Conservation (phyloP, 768 basidiomycete species). For the Scleroderma bovista region DNA sequence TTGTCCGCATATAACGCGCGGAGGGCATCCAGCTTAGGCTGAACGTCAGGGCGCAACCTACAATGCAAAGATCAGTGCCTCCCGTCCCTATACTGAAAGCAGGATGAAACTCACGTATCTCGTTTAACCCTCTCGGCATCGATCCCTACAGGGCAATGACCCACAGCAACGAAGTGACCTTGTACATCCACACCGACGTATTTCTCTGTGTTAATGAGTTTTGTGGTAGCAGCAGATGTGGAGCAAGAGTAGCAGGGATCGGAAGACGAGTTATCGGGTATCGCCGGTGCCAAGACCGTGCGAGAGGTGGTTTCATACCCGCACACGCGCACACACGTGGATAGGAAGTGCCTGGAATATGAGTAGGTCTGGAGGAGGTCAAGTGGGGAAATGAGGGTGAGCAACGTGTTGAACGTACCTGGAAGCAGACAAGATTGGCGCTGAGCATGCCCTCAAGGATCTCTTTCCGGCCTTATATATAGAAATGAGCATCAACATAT, state of each 20-base stretch:
- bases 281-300: neutral
- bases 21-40: constrained; percentile 86
- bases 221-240: constrained; percentile 4
- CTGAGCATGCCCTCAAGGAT: constrained; percentile 98
- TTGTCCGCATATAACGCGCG: constrained; percentile 85
- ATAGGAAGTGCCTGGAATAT: constrained; percentile 91
- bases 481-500: constrained; percentile 1
- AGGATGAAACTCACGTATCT: constrained; percentile 53
- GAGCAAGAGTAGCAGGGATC: neutral
- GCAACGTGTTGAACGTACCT: constrained; percentile 33
- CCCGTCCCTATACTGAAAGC: neutral
- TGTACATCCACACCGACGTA: constrained; percentile 68
- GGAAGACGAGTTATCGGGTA: neutral
- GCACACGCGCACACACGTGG: constrained; percentile 92
- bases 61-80: neutral
- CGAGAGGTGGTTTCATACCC: constrained; percentile 75
- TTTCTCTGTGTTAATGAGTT: constrained; percentile 13
- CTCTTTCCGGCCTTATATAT: constrained; percentile 67
- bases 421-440: constrained; percentile 95
- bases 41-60: constrained; percentile 53
- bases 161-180: constrained; percentile 76
- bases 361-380: constrained; percentile 64
- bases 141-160: constrained; percentile 92
- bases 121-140: constrained; percentile 85
- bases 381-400: neutral